phyloP scores from a whole-genome alignment of 176 grass and related monocot genomes.

The Triticum aestivum region IWGSC_CS_RefSeq_v2.1 NC_057801.1:274587632-274588131 shows the following conservation, averaged over 20 bases:
- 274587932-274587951: background rate
- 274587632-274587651: background rate
- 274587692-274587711: conserved; percentile 1
- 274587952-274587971: background rate
- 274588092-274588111: background rate
- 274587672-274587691: background rate
- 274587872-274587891: conserved; percentile 6
- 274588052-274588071: background rate
- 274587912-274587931: background rate
- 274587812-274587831: conserved; percentile 28
- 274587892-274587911: background rate
- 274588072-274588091: background rate
- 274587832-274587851: background rate
- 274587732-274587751: conserved; percentile 13
- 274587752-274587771: conserved; percentile 11
- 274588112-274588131: background rate
- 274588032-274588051: background rate
- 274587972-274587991: background rate
- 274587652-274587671: background rate
- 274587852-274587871: background rate
- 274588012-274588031: background rate
- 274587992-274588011: conserved; percentile 21
- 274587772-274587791: conserved; percentile 20
- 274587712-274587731: background rate
- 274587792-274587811: conserved; percentile 21